Evolutionary conservation across 371 early-diverging fungal genomes (phyloP).

Genomic region (Zopfochytrium polystomum): DNA sequence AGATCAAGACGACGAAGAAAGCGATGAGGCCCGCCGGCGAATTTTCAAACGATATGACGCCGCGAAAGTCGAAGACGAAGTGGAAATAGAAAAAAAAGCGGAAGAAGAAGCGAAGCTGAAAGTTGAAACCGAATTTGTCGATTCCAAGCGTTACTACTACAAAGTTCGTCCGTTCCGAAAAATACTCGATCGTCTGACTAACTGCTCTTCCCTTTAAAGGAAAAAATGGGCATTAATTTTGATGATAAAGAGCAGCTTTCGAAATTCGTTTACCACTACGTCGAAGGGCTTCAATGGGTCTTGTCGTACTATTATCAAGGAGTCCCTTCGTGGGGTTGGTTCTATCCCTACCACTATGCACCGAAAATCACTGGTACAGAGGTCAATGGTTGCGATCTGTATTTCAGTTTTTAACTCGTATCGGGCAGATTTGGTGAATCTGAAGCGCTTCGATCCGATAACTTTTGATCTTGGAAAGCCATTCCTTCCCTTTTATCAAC

Average conservation of each 20-base stretch:
- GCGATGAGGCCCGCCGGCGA: slow-evolving; percentile 63
- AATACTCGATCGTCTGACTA: neutral
- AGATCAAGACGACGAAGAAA: slow-evolving; percentile 54
- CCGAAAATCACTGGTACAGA: slow-evolving; percentile 56
- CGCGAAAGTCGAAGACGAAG: slow-evolving; percentile 61
- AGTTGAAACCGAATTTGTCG: slow-evolving; percentile 52
- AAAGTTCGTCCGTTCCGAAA: slow-evolving; percentile 5
- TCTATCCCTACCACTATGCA: slow-evolving; percentile 82
- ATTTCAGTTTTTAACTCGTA: neutral
- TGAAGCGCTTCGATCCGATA: slow-evolving; percentile 32
- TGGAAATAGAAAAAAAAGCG: slow-evolving; percentile 27
- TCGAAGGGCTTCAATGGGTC: slow-evolving; percentile 96
- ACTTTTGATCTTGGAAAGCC: slow-evolving; percentile 48
- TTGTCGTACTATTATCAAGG: slow-evolving; percentile 94
- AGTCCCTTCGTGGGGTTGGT: slow-evolving; percentile 97
- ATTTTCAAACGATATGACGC: slow-evolving; percentile 64
- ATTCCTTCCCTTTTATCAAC: slow-evolving; percentile 64
- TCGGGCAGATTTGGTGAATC: slow-evolving; percentile 32
- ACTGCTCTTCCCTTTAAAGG: slow-evolving; percentile 32
- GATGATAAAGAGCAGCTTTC: slow-evolving; percentile 35
- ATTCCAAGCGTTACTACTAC: slow-evolving; percentile 74
- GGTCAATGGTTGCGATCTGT: neutral
- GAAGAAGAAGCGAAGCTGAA: slow-evolving; percentile 52
- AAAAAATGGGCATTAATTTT: slow-evolving; percentile 66
- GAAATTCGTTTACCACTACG: slow-evolving; percentile 71